Evolutionary conservation across 2,329 filamentous ascomycete species (phyloP).

Genomic region (Coniella vitis): DNA sequence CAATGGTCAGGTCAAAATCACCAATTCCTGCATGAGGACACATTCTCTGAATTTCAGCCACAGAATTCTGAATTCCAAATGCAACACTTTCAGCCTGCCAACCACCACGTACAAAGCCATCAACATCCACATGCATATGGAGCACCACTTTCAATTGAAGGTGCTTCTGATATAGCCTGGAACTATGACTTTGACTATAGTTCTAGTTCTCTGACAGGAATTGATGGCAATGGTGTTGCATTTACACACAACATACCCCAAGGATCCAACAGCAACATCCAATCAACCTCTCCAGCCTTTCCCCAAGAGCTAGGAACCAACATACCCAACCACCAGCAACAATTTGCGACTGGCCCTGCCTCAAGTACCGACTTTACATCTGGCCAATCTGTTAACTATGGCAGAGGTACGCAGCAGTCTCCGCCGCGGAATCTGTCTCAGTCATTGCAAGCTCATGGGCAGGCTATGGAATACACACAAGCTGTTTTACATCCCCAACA

Average conservation of each 20-base stretch:
- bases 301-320: slow-evolving; percentile 9
- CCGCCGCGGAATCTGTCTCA: slow-evolving; percentile 12
- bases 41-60: slow-evolving; percentile 6
- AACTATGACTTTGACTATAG: slow-evolving; percentile 12
- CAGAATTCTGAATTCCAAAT: slow-evolving; percentile 10
- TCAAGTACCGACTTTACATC: neutral
- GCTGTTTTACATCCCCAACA: slow-evolving; percentile 19
- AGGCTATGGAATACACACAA: slow-evolving; percentile 13
- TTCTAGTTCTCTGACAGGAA: slow-evolving; percentile 2
- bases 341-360: slow-evolving; percentile 6
- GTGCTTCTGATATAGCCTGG: slow-evolving; percentile 7
- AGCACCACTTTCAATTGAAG: slow-evolving; percentile 8
- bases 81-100: slow-evolving; percentile 6
- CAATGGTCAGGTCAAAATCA: slow-evolving; percentile 14
- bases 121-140: slow-evolving; percentile 12
- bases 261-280: slow-evolving; percentile 1
- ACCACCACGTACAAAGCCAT: slow-evolving; percentile 6
- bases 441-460: slow-evolving; percentile 9
- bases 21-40: slow-evolving; percentile 6
- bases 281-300: slow-evolving; percentile 1
- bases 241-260: slow-evolving; percentile 8
- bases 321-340: slow-evolving; percentile 7
- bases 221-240: neutral
- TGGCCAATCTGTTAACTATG: neutral
- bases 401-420: slow-evolving; percentile 11